Conservation (phyloP, 192 early-diverging fungal species). For the Linnemannia elongata region DNA sequence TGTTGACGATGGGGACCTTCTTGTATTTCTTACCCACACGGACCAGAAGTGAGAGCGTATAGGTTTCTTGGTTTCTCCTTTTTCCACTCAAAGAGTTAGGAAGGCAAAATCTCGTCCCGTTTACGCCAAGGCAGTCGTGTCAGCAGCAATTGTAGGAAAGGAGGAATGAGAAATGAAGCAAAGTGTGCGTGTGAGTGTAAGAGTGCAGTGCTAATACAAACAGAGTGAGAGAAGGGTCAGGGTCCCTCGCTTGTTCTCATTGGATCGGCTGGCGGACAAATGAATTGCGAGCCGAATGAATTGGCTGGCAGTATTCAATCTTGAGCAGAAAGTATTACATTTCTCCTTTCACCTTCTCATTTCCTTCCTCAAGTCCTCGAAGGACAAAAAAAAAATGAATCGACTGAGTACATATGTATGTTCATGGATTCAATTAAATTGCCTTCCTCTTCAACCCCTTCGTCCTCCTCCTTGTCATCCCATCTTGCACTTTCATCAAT, state of each 20-base stretch:
- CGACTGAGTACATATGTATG: too few species aligned
- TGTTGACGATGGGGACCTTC: too few species aligned
- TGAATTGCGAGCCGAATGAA: conserved; percentile 2
- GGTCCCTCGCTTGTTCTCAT: neutral
- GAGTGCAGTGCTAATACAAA: neutral
- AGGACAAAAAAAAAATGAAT: neutral
- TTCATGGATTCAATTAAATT: too few species aligned
- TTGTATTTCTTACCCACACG: neutral
- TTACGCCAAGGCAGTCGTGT: neutral
- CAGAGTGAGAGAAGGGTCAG: neutral
- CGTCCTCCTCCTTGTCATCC: too few species aligned
- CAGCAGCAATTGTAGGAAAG: neutral
- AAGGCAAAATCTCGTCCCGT: neutral
- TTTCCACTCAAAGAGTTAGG: neutral
- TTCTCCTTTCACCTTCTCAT: neutral
- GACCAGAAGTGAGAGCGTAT: neutral
- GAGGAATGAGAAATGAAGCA: neutral
- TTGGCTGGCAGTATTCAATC: neutral
- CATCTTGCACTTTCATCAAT: too few species aligned
- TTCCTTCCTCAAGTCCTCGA: too few species aligned
- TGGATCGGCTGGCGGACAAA: neutral
- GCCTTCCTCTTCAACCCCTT: too few species aligned
- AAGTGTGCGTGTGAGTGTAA: neutral
- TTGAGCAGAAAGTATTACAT: neutral
- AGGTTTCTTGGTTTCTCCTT: neutral